Conservation (phyloP, 352 stramenopile species). For the Pythium pyrilobum region DNA sequence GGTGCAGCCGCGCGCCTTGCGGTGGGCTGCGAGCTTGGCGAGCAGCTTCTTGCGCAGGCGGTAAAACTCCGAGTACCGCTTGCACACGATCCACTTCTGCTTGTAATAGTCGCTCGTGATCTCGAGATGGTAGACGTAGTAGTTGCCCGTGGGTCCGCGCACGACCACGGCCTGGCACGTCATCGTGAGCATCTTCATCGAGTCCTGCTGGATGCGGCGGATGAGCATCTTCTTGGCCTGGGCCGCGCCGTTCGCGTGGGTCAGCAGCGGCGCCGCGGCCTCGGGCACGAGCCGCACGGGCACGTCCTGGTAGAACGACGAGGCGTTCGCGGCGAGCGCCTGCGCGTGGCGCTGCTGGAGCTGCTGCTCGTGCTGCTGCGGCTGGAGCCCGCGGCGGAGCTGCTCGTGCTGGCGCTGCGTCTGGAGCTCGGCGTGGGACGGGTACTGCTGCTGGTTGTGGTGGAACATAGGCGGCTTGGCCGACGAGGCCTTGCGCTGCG, state of each 20-base stretch:
- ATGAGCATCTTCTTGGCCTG: constrained; percentile 69
- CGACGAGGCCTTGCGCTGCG: constrained; percentile 23
- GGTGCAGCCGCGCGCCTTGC: constrained; percentile 43
- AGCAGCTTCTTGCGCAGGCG: constrained; percentile 72
- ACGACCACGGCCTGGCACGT: constrained; percentile 68
- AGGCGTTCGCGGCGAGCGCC: not conserved
- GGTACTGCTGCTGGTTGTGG: constrained; percentile 25
- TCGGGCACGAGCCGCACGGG: constrained; percentile 59
- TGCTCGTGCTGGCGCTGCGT: constrained; percentile 42
- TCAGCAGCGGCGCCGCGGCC: constrained; percentile 5
- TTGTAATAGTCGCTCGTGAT: constrained; percentile 88
- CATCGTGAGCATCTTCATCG: constrained; percentile 72
- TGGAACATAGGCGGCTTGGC: constrained; percentile 38
- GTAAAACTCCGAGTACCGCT: constrained; percentile 85
- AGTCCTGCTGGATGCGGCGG: constrained; percentile 69
- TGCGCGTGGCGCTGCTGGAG: not conserved
- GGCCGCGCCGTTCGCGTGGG: constrained; percentile 21
- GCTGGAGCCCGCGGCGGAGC: constrained; percentile 41
- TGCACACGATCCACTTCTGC: constrained; percentile 86
- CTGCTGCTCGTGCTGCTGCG: constrained; percentile 19
- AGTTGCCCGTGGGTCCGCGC: constrained; percentile 64
- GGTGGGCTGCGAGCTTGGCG: constrained; percentile 47
- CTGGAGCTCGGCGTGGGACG: constrained; percentile 11
- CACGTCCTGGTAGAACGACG: constrained; percentile 23
- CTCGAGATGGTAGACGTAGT: constrained; percentile 83